phyloP scores from a whole-genome alignment of 139 green algal species.

The Chlamydomonas schloesseri region DNA sequence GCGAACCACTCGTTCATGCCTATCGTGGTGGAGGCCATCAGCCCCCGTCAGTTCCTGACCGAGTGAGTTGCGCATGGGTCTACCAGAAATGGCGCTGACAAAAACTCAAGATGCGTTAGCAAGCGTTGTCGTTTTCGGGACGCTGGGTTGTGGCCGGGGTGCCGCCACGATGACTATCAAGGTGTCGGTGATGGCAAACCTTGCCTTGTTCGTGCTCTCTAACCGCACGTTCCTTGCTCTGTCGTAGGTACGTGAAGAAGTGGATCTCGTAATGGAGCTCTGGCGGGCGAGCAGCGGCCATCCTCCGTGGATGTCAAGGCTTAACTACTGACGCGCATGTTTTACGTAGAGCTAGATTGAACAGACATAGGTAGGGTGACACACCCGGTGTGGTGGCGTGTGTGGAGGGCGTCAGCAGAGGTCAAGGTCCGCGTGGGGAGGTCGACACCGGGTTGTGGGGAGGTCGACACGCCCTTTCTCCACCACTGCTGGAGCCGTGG shows the following conservation, averaged over 20 bases:
- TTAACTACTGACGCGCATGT: no score
- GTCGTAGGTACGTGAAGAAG: slow-evolving; percentile 50
- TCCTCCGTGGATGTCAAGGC: no score
- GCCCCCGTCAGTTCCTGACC: slow-evolving; percentile 60
- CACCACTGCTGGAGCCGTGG: no score
- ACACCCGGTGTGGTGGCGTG: no score
- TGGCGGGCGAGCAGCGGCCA: no score
- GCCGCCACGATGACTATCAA: background rate
- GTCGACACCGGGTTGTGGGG: no score
- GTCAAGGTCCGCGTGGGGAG: no score
- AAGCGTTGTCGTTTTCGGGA: background rate
- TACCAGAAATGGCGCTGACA: no score
- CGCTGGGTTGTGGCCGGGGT: background rate
- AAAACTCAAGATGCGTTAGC: background rate
- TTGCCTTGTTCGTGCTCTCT: background rate
- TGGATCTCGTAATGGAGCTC: slow-evolving; percentile 37
- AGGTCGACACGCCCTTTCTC: no score
- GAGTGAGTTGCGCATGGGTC: slow-evolving; percentile 11
- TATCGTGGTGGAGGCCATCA: slow-evolving; percentile 81
- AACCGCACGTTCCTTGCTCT: background rate
- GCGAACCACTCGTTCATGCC: slow-evolving; percentile 81
- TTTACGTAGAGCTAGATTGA: no score
- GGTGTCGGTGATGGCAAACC: background rate
- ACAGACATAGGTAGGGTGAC: no score
- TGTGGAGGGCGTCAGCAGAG: no score